phyloP scores from a whole-genome alignment of 73 alveolate species.

The Paramecium biaurelia region DNA sequence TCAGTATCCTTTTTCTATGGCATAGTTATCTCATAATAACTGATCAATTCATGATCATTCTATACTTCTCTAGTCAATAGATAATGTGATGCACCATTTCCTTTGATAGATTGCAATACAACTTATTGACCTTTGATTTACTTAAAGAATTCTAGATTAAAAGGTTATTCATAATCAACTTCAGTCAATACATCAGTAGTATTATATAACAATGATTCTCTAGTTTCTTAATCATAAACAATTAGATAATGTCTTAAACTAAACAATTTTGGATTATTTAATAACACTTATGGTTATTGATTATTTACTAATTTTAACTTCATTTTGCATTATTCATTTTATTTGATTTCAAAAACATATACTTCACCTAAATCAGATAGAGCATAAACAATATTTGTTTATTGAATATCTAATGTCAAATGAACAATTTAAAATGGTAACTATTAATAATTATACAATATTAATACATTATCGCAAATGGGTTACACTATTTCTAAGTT shows the following conservation, averaged over 20 bases:
- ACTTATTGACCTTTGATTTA: not conserved
- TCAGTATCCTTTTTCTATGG: constrained; percentile 22
- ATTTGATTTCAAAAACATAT: constrained; percentile 19
- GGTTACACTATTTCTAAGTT: not conserved
- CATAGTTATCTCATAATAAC: constrained; percentile 18
- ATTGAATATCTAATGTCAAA: not conserved
- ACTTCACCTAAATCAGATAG: constrained; percentile 10
- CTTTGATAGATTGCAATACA: not conserved
- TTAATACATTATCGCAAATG: not conserved
- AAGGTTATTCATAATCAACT: not conserved
- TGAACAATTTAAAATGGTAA: not conserved
- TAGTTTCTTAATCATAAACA: not conserved
- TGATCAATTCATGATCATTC: not conserved
- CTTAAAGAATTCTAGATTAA: not conserved
- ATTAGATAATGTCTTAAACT: constrained; percentile 27
- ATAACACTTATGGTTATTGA: not conserved
- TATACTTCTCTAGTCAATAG: not conserved
- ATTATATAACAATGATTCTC: not conserved
- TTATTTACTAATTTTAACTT: not conserved
- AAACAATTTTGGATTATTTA: not conserved
- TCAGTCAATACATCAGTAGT: constrained; percentile 23
- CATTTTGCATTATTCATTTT: constrained; percentile 37
- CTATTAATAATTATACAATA: not conserved
- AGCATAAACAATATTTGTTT: constrained; percentile 1
- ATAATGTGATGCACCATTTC: constrained; percentile 31